Base-by-base conservation (phyloP, 2,329 filamentous ascomycete genomes). In the Penicillium sp. region DNA sequence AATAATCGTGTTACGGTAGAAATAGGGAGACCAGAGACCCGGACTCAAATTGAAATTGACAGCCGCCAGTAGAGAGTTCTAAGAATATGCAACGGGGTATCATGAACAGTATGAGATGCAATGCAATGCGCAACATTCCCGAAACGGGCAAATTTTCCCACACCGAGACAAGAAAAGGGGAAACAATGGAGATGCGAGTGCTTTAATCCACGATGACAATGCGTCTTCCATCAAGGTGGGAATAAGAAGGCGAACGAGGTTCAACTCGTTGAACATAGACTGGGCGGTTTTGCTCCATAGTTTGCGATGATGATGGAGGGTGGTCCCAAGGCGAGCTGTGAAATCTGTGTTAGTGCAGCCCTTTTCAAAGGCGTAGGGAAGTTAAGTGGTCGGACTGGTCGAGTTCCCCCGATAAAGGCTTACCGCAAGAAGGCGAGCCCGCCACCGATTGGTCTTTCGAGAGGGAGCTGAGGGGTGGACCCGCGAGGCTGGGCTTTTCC, bases 191-290 rank as follows among this genome's bases (percentile, higher is more conserved):
- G 7, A 27, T 28, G 9, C 5, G 30, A 28, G 31, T 25, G 11
- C 35, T 29, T 57, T 47, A 68, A 57, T 68, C 66, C 42, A 66
- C 58, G 52, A 65, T 61, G 8, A 68, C 49, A 35, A 65, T 34
- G 18, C 51, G 50, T 41, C 60, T 55, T 38, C 56, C 58, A 19
- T 60, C 59, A 12, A 57, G 48, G 16, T 62, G 39, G 35, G 57
- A 27, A 49, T 59, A 51, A 16, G 48, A 53, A 2, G 51, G 47
- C 14, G 53, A 53, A 30, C 56, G 50, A 12, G 52, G 58, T 38
- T 63, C 59, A 16, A 56, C 53, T 30, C 56, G 49, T 46, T 59
- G 56, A 18, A 60, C 54, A 33, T 65, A 62, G 18, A 59, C 52
- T 22, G 63, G 58, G 37, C 55, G 52, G 25, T 50, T 57, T 28